Evolutionary conservation across 345 rosid species (phyloP), one percentile per base, ranked within the genome.

Genomic region (Pugionium dolabratum): DNA sequence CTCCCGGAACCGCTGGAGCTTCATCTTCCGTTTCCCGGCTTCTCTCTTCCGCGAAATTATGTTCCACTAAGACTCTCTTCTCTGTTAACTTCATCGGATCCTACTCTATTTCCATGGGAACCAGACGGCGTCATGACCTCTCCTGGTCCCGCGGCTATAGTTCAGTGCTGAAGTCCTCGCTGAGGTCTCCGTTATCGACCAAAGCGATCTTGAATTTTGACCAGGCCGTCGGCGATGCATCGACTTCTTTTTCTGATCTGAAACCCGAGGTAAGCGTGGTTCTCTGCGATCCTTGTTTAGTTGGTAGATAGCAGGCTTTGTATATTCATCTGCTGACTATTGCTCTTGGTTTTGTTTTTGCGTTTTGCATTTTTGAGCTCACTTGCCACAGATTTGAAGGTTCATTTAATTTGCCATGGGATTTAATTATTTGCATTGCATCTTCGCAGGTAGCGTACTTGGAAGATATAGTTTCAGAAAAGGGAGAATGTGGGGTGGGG

Each of bases 401-500:
- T 54, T 67, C 26, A 47, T 33, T 62, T 50, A n/a, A 27, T 4
- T 26, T 50, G 41, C 7, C 5, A 9, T 18, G 9, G 35, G 49
- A 8, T 36, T 54, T 54, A 8, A 54, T 43, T 9, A 1, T 44
- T 50, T 58, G 47, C 27, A 35, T 30, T 65, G 57, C 30, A 37
- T 51, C 36, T 26, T 66, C 9, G 35, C 54, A 86, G 96, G 96
- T 82, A 78, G 95, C 91, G 0, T 76, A 84, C 69, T 81, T 94
- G 92, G 85, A 85, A 62, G 97, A 94, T 75, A 86, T 94, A 74
- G 39, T 90, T 60, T 75, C 97, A 26, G 97, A 94, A 74, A 88
- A 84, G 80, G 97, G 99, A 76, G 99, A 84, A 49, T 90, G 99
- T 64, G 99, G 99, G 59, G 99, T 94, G 72, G 99, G 99, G 42